These are phyloP conservation scores for Kwoniella sp. DNA, from an alignment of 768 basidiomycete species.

Conservation along the genomic window DNA sequence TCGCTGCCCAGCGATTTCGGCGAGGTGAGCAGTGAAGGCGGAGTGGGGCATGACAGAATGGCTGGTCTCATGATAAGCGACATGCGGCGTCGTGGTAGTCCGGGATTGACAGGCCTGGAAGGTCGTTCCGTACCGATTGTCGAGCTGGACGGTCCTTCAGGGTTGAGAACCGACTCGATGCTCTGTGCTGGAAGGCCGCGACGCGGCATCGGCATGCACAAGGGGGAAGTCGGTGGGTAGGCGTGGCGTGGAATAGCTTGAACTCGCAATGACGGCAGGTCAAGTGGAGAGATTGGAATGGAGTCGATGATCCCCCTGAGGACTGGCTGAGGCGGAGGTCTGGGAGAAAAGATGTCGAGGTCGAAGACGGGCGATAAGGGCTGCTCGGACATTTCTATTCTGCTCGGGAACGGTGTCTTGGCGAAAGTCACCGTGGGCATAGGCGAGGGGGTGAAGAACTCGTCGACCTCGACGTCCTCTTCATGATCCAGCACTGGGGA, in stretches of 20 bases:
- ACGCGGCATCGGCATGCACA: conserved; percentile 4
- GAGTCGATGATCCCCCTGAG: conserved; percentile 2
- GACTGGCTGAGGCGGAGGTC: conserved; percentile 7
- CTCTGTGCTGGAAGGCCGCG: background rate
- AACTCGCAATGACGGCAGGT: conserved; percentile 2
- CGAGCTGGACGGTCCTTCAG: background rate
- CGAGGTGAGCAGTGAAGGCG: conserved; percentile 22
- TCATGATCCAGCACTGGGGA: conserved; percentile 1
- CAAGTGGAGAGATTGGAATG: conserved; percentile 11
- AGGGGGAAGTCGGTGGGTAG: conserved; percentile 3
- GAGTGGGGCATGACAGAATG: conserved; percentile 18
- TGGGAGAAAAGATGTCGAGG: conserved; percentile 11
- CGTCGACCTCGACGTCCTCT: conserved; percentile 2
- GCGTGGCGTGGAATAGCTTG: background rate
- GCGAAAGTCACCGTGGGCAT: background rate
- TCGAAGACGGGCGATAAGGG: conserved; percentile 3
- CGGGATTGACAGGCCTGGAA: conserved; percentile 2
- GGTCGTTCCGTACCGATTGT: background rate
- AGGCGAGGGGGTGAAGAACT: conserved; percentile 12
- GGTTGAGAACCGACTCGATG: conserved; percentile 7
- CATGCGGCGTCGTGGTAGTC: conserved; percentile 9
- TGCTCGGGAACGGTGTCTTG: background rate
- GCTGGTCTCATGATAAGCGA: conserved; percentile 9
- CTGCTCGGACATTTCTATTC: background rate
- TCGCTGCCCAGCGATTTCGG: conserved; percentile 19